Conservation (phyloP, 768 basidiomycete species). For the Tremella yokohamensis region DNA sequence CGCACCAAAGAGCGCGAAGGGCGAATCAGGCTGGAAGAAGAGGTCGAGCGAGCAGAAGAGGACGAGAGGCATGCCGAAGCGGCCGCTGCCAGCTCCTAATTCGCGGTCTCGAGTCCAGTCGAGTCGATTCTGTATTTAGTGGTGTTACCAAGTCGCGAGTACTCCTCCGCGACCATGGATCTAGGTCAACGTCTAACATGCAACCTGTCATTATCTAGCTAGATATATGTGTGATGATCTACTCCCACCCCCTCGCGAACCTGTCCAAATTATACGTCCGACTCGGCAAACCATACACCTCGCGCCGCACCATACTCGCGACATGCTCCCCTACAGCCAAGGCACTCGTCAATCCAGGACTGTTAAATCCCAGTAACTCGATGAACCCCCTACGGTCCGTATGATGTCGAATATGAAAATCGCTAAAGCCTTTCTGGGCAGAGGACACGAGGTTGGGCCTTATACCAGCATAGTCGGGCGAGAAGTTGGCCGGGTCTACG, state of each 20-base stretch:
- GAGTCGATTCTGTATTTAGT: too few relatives aligned
- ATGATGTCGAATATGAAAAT: conserved; percentile 68
- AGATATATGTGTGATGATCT: background rate
- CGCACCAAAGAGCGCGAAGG: conserved; percentile 49
- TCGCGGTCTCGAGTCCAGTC: too few relatives aligned
- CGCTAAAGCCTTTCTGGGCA: conserved; percentile 66
- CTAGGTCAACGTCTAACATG: too few relatives aligned
- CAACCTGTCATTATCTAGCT: background rate
- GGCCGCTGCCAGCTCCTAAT: conserved; percentile 13
- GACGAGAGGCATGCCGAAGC: conserved; percentile 26
- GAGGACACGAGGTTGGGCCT: conserved; percentile 82
- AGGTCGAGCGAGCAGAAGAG: conserved; percentile 46
- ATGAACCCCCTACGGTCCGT: conserved; percentile 57
- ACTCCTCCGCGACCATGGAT: too few relatives aligned
- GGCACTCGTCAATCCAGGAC: conserved; percentile 81
- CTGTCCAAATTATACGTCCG: conserved; percentile 11
- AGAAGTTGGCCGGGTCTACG: conserved; percentile 35
- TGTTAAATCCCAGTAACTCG: conserved; percentile 83
- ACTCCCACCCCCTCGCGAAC: conserved; percentile 34
- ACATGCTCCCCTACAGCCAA: conserved; percentile 84
- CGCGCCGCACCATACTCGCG: conserved; percentile 54
- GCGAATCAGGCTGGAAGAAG: conserved; percentile 50
- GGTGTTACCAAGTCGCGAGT: too few relatives aligned
- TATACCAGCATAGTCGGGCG: conserved; percentile 48
- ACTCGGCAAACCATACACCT: conserved; percentile 18